Base-by-base conservation (phyloP, 805 yeast species). In the Starmerella etchellsii region DNA sequence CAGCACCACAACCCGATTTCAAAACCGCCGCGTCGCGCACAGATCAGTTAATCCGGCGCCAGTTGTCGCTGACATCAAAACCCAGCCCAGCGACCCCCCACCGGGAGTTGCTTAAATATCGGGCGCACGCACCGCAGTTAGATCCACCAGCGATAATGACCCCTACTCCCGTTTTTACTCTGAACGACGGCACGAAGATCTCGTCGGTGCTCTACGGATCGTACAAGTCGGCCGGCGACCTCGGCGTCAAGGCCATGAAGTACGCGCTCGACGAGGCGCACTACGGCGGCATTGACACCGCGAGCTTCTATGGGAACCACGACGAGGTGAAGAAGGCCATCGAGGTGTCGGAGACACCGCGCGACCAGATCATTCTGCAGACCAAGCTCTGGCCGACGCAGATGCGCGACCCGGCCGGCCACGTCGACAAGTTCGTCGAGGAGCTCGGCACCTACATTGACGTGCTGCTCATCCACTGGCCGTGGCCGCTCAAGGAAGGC, bases 391-490 rank as follows among this genome's bases (percentile, higher is more conserved):
- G 60, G 58, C 54, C 63, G 23, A 50, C 63, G 34, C 58, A 56
- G 53, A 59, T 58, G 50, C 54, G 47, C 40, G 54, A 62, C 22
- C 76, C 76, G 13, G 71, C 55, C 29, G 62, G 56, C 24, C 80
- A 78, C 14, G 59, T 82, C 33, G 70, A 74, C 18, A 64, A 59
- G 37, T 75, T 84, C n/a, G 65, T 82, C 54, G 53, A 68, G 52
- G 74, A 77, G 54, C 67, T 82, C 46, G 78, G 77, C 1, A 56
- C 79, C 39, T 82, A 83, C 54, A 78, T 83, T 42, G 94, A 83
- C 56, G 63, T 82, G 42, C 76, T 76, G 57, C 66, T 83, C 56
- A 71, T 82, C 56, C 94, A 83, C 63, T 83, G 93, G 93, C 94
- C 94, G 3, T 70, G 70, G 34, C 51, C 53, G 50, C 40, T 43